phyloP scores from a whole-genome alignment of 2,329 filamentous ascomycete species.

The Sclerotiophoma versabilis region DNA sequence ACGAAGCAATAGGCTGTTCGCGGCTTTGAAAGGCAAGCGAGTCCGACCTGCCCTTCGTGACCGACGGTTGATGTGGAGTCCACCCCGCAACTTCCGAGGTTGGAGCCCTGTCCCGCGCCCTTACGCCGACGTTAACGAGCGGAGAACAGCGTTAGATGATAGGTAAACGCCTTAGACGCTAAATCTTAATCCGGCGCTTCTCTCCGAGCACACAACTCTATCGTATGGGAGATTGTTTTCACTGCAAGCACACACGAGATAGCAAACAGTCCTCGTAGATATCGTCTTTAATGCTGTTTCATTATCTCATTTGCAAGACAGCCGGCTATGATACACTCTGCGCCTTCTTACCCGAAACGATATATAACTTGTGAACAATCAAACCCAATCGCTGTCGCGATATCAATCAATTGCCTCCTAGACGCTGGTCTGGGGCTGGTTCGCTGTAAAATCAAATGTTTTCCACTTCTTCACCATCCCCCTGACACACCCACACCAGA shows the following conservation, averaged over 20 bases:
- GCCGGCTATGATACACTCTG: conserved; percentile 40
- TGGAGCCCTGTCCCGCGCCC: conserved; percentile 3
- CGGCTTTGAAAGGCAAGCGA: conserved; percentile 25
- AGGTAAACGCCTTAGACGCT: conserved; percentile 15
- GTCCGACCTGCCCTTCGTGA: conserved; percentile 21
- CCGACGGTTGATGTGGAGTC: conserved; percentile 21
- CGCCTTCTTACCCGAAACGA: conserved; percentile 37
- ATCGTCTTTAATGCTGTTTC: conserved; percentile 18
- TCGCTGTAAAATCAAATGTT: conserved; percentile 12
- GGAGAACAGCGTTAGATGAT: conserved; percentile 8
- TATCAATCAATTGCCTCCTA: conserved; percentile 21
- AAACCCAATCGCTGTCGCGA: conserved; percentile 29
- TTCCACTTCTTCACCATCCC: not conserved
- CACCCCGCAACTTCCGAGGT: conserved; percentile 23
- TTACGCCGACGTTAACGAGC: conserved; percentile 3
- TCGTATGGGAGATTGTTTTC: not conserved
- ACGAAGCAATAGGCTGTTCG: conserved; percentile 16
- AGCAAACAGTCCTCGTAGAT: conserved; percentile 7
- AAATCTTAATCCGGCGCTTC: conserved; percentile 4
- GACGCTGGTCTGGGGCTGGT: conserved; percentile 21
- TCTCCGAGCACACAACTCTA: conserved; percentile 5
- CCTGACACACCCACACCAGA: conserved; percentile 8
- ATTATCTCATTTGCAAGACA: conserved; percentile 23
- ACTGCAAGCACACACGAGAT: not conserved
- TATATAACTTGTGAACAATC: conserved; percentile 30